Evolutionary conservation across 208 protist species (phyloP), one percentile per base, ranked within the genome.

Genomic region (Acanthamoeba castellanii): DNA sequence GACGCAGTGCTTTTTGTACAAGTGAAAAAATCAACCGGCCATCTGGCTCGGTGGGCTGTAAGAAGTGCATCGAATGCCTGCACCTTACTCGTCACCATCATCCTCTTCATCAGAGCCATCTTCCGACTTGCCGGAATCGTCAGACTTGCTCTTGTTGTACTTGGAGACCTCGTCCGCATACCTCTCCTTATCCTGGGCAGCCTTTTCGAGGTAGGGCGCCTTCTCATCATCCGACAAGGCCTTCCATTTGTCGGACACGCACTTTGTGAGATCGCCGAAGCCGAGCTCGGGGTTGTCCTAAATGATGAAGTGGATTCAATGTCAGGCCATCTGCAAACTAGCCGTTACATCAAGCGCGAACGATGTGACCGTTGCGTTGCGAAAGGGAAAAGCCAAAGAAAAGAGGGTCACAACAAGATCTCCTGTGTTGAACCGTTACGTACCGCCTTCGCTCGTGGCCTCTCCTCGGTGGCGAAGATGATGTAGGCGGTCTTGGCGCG

Each of bases 381-480:
- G 9, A 72, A 72, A 72, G 30, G 20, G 66, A 16, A 72, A 72
- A 72, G 20, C 0, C 3, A n/a, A 72, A 34, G 22, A 72, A 30
- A 34, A 37, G n/a, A n/a, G n/a, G n/a, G n/a, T n/a, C n/a, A n/a
- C n/a, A n/a, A n/a, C n/a, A n/a, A n/a, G n/a, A n/a, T n/a, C n/a
- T n/a, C n/a, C n/a, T n/a, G 50, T 55, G 50, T 55, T 55, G 14
- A 6, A 55, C 66, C 66, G 66, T 72, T 72, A 72, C 70, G 70
- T 78, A 78, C 70, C 30, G 70, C 25, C 70, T 78, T 78, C 27
- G 30, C 70, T n/a, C n/a, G 13, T 18, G 70, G 70, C 37, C 70
- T 78, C 70, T 78, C 70, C 37, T 78, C 70, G 70, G 70, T 78
- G 30, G 70, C 70, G 70, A 78, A 78, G 70, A 78, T 78, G 30